phyloP scores from a whole-genome alignment of 2,329 filamentous ascomycete species.

The Phaeosphaeria sp. region DNA sequence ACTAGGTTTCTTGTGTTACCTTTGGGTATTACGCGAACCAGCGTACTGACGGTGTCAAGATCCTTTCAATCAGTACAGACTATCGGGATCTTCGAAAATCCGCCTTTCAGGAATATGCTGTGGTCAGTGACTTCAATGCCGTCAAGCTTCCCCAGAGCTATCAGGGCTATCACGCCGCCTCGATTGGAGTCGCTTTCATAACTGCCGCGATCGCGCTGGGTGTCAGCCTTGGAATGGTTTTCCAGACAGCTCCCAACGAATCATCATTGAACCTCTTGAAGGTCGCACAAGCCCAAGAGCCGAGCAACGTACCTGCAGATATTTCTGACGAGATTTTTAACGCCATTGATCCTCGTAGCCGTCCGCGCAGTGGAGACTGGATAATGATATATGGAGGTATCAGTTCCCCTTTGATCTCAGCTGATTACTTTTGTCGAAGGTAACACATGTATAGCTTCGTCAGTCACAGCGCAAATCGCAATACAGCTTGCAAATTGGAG shows the following conservation, averaged over 20 bases:
- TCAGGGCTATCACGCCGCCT: constrained; percentile 63
- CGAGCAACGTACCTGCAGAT: no score
- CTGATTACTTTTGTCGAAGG: no score
- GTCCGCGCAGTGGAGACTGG: no score
- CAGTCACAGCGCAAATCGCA: constrained; percentile 70
- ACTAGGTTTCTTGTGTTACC: background rate
- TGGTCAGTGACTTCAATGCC: constrained; percentile 69
- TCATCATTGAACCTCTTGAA: no score
- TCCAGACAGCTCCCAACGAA: constrained; percentile 16
- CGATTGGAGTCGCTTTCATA: constrained; percentile 74
- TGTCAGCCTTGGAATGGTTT: constrained; percentile 73
- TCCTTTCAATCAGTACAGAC: constrained; percentile 58
- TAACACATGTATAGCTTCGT: no score
- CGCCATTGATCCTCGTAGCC: no score
- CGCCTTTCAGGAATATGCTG: constrained; percentile 73
- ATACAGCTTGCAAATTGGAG: constrained; percentile 72
- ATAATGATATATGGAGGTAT: constrained; percentile 65
- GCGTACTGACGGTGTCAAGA: background rate
- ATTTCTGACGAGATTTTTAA: no score
- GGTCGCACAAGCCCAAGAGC: no score
- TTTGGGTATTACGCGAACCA: background rate
- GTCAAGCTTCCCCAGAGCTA: constrained; percentile 65
- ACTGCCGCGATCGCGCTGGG: constrained; percentile 71
- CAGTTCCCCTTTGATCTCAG: no score
- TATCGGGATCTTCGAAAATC: constrained; percentile 76